Evolutionary conservation across 257 asterid species (phyloP).

Genomic region (Rehmannia glutinosa): DNA sequence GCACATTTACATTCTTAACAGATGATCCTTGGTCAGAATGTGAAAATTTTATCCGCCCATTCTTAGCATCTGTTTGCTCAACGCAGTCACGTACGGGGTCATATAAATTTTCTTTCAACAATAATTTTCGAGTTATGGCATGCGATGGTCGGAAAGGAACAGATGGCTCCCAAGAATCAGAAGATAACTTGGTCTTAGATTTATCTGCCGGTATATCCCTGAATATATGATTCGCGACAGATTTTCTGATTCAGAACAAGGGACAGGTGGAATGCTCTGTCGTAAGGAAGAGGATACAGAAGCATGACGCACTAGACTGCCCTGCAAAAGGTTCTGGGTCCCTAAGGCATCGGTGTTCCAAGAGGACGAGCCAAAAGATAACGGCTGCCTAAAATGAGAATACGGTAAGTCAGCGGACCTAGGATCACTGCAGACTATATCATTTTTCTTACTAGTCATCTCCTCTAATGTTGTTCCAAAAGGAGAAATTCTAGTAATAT

Average conservation of each 20-base stretch:
- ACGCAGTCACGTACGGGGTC: conserved; percentile 46
- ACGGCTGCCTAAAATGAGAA: conserved; percentile 30
- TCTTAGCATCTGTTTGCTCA: conserved; percentile 31
- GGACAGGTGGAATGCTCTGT: conserved; percentile 34
- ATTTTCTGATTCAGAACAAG: conserved; percentile 42
- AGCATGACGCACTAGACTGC: conserved; percentile 33
- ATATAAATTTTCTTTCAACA: conserved; percentile 38
- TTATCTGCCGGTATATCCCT: conserved; percentile 29
- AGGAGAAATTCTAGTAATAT: conserved; percentile 24
- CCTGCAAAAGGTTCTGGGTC: conserved; percentile 28
- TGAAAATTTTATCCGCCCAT: conserved; percentile 29
- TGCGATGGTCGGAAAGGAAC: conserved; percentile 69
- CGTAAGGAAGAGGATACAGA: conserved; percentile 40
- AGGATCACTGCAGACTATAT: conserved; percentile 18
- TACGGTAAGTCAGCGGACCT: conserved; percentile 22
- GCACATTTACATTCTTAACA: conserved; percentile 30
- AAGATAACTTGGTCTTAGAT: conserved; percentile 26
- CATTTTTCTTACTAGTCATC: conserved; percentile 22
- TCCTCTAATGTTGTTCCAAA: conserved; percentile 26
- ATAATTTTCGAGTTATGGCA: conserved; percentile 44
- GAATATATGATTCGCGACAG: conserved; percentile 21
- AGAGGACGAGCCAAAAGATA: conserved; percentile 43
- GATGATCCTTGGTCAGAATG: conserved; percentile 52
- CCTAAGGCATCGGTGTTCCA: conserved; percentile 35
- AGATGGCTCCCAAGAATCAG: conserved; percentile 73